These are phyloP conservation scores for Apostasia ramifera DNA, from an alignment of 106 monocot genomes.

Conservation along the genomic window DNA sequence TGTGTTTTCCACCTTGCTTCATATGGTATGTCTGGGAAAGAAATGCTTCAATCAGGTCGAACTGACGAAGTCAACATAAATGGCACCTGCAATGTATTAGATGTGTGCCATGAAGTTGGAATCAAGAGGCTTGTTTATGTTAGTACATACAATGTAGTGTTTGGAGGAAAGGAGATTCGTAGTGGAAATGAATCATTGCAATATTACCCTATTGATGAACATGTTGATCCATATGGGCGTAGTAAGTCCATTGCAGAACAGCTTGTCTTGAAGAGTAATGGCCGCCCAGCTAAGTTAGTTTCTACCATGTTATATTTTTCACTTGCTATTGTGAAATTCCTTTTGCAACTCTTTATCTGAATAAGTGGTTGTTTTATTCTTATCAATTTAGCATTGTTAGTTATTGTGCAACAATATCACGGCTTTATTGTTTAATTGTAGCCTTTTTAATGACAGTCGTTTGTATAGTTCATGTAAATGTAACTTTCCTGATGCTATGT, in stretches of 20 bases:
- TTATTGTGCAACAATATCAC: neutral
- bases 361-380: neutral
- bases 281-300: slow-evolving; percentile 64
- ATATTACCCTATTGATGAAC: slow-evolving; percentile 84
- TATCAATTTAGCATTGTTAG: neutral
- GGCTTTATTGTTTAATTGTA: neutral
- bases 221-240: slow-evolving; percentile 90
- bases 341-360: neutral
- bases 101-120: slow-evolving; percentile 73
- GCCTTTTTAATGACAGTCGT: neutral
- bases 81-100: slow-evolving; percentile 89
- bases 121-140: slow-evolving; percentile 83
- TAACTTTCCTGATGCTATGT: too few relatives aligned
- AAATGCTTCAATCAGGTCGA: slow-evolving; percentile 77
- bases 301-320: neutral
- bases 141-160: slow-evolving; percentile 96
- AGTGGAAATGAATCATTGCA: slow-evolving; percentile 82
- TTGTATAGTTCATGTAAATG: too few relatives aligned
- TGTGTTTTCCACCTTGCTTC: slow-evolving; percentile 98
- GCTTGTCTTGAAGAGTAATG: slow-evolving; percentile 86
- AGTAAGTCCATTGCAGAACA: slow-evolving; percentile 93
- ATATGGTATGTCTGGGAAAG: slow-evolving; percentile 97
- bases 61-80: slow-evolving; percentile 75
- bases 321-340: neutral
- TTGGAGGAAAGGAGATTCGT: slow-evolving; percentile 88